Evolutionary conservation across 768 basidiomycete species (phyloP), one percentile per base, ranked within the genome.

Genomic region (Tephrocybe sp.): DNA sequence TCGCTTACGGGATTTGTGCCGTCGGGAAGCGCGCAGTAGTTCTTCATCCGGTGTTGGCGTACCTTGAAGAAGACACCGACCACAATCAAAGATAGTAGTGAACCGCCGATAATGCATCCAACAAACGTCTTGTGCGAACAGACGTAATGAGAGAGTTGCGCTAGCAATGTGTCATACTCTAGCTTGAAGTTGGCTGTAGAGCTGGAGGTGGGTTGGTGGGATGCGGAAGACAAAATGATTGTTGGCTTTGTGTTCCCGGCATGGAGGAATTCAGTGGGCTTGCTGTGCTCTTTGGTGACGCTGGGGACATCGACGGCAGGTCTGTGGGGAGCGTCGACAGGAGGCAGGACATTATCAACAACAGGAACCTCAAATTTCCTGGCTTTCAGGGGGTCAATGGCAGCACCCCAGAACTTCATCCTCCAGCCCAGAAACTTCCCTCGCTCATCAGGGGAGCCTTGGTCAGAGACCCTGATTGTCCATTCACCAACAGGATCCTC

Each of bases 401-500:
- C 73, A 29, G 88, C 84, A 18, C 97, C 97, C 91, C 92, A 99
- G 29, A 99, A 78, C 50, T 86, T 81, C 72, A 97, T 85, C 45
- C 82, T 84, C 95, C 94, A 98, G 10, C 90, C 89, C 38, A 92
- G 76, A 74, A 99, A 93, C 9, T 69, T 73, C 36, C 83, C 83
- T 42, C 76, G 81, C 51, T 69, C 64, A 9, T 73, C 67, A 19
- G 55, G 30, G 19, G 79, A 82, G 24, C 72, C 72, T 55, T 87
- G 84, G 63, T 99, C 97, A 22, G 81, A 84, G 12, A 99, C 92
- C 37, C 67, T 83, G 52, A 98, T 80, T 0, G 82, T 91, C 97
- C 97, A 99, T 16, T 82, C 78, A n/a, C 97, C 97, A 37, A 90
- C 65, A 2, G 94, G 88, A 65, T 90, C 75, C 69, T 98, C 97